Conservation (phyloP, 169 alveolate species). For the Babesia sp. region DNA sequence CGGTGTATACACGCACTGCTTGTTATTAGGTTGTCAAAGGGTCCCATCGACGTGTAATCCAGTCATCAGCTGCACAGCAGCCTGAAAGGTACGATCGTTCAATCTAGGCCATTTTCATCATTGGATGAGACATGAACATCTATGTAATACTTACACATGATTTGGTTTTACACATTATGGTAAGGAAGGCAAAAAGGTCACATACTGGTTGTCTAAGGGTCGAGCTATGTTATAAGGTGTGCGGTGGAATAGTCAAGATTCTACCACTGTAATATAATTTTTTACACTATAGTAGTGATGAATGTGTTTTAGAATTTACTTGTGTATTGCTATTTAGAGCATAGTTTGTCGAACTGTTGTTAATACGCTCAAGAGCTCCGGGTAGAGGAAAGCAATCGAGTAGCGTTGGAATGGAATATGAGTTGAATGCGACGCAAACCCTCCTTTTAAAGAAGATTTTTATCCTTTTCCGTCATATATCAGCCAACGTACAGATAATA, state of each 20-base stretch:
- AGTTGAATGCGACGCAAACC: constrained; percentile 49
- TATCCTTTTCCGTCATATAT: constrained; percentile 57
- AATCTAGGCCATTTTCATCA: no score
- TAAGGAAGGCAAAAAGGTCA: no score
- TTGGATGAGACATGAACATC: no score
- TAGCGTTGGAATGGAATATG: constrained; percentile 54
- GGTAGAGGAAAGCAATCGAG: neutral
- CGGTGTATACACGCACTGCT: constrained; percentile 19
- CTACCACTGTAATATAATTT: no score
- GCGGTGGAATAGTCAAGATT: no score
- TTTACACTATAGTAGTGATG: no score
- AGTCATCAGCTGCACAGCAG: neutral
- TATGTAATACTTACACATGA: no score
- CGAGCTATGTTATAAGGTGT: no score
- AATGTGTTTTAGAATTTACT: no score
- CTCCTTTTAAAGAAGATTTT: constrained; percentile 54
- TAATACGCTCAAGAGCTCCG: neutral
- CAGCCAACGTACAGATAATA: constrained; percentile 47
- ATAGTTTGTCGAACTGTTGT: neutral
- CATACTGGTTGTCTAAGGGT: no score
- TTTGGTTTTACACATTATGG: no score
- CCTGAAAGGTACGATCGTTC: neutral
- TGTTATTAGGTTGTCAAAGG: constrained; percentile 25
- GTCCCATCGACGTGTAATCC: constrained; percentile 16
- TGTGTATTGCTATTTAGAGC: no score